phyloP scores from a whole-genome alignment of 2,329 filamentous ascomycete genomes.

The Leptosphaerulina australis region DNA sequence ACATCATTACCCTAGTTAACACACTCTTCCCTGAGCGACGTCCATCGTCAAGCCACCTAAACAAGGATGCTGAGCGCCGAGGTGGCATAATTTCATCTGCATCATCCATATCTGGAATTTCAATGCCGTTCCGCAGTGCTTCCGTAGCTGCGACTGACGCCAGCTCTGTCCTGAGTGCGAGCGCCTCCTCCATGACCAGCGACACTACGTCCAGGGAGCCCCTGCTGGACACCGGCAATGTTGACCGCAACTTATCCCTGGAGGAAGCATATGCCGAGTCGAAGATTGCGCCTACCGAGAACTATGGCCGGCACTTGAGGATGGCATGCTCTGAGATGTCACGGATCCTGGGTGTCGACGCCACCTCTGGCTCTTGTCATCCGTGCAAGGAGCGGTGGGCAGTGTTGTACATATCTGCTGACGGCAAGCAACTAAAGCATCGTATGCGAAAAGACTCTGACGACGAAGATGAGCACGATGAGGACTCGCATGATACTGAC shows the following conservation, averaged over 20 bases:
- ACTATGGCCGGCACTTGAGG: conserved; percentile 61
- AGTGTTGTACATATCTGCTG: conserved; percentile 76
- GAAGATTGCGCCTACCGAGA: conserved; percentile 57
- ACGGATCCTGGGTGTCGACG: conserved; percentile 67
- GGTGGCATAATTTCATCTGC: conserved; percentile 55
- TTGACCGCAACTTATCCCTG: conserved; percentile 29
- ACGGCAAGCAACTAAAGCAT: conserved; percentile 72
- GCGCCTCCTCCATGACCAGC: conserved; percentile 73
- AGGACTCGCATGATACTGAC: conserved; percentile 60
- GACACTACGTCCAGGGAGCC: conserved; percentile 72
- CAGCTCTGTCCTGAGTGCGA: conserved; percentile 73
- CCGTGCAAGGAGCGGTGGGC: conserved; percentile 85
- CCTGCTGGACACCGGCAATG: conserved; percentile 56
- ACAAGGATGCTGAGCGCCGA: conserved; percentile 54
- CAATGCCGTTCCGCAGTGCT: conserved; percentile 58
- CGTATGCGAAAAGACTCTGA: conserved; percentile 75
- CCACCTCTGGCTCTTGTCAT: conserved; percentile 70
- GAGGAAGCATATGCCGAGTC: conserved; percentile 44
- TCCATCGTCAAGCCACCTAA: conserved; percentile 62
- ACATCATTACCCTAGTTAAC: conserved; percentile 80
- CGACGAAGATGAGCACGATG: conserved; percentile 67
- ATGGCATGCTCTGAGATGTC: conserved; percentile 74
- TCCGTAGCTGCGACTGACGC: conserved; percentile 64
- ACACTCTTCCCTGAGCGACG: conserved; percentile 79
- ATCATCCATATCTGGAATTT: conserved; percentile 57